phyloP scores from a whole-genome alignment of 2,329 filamentous ascomycete genomes.

The Piedraia hortae region DNA sequence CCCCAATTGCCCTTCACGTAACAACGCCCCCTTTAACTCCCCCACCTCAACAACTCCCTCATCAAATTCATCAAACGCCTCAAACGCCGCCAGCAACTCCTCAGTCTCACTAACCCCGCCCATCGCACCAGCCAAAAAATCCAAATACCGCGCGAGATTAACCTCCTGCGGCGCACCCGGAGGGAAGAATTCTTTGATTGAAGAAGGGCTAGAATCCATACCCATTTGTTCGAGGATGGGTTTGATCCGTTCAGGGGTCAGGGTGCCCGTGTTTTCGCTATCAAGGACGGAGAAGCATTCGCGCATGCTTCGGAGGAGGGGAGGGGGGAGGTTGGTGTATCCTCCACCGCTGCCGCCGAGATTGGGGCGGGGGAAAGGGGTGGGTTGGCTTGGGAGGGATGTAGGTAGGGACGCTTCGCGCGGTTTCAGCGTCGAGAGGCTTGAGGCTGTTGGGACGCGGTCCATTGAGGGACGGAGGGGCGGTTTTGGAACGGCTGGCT shows the following conservation, averaged over 20 bases:
- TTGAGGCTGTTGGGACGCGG: too few relatives aligned
- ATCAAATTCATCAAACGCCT: slow-evolving; percentile 87
- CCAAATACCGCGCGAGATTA: slow-evolving; percentile 63
- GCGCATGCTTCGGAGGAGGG: slow-evolving; percentile 63
- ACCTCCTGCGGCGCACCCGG: slow-evolving; percentile 37
- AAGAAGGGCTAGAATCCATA: slow-evolving; percentile 40
- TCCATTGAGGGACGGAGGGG: too few relatives aligned
- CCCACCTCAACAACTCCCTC: slow-evolving; percentile 69
- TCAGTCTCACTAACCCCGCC: slow-evolving; percentile 45
- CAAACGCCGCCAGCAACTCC: slow-evolving; percentile 71
- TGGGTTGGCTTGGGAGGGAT: slow-evolving; percentile 8
- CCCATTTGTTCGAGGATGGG: slow-evolving; percentile 75
- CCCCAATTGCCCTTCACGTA: slow-evolving; percentile 54
- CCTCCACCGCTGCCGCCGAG: slow-evolving; percentile 1
- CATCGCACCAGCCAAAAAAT: slow-evolving; percentile 48
- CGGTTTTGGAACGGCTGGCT: too few relatives aligned
- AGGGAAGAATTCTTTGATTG: slow-evolving; percentile 57
- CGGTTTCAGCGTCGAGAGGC: too few relatives aligned
- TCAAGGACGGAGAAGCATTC: slow-evolving; percentile 89
- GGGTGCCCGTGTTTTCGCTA: slow-evolving; percentile 56
- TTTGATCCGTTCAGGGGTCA: slow-evolving; percentile 58
- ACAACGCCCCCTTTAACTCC: slow-evolving; percentile 56
- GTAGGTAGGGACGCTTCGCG: slow-evolving; percentile 6
- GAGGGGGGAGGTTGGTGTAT: slow-evolving; percentile 41
- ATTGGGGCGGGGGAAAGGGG: slow-evolving; percentile 4